Percentiles rank a stretch among this genome's conserved stretches.
Conservation (phyloP, 2,329 filamentous ascomycete species). For the Pseudogymnoascus sp. region DNA sequence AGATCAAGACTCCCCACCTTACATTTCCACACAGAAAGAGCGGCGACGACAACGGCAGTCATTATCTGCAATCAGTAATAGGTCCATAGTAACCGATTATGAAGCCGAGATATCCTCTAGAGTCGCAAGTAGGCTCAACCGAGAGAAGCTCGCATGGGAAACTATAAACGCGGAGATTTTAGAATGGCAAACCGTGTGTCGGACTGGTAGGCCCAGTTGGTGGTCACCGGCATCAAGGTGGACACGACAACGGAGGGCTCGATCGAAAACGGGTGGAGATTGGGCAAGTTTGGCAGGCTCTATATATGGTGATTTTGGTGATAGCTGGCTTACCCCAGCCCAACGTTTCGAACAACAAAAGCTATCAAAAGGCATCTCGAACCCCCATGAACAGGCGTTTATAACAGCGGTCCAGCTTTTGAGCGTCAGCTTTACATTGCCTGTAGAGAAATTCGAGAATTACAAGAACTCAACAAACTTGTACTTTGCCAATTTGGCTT, state of each 20-base stretch:
- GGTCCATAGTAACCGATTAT: constrained; percentile 12
- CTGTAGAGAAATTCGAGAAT: constrained; percentile 17
- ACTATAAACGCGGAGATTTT: constrained; percentile 25
- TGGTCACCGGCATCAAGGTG: constrained; percentile 25
- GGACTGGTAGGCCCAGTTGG: constrained; percentile 26
- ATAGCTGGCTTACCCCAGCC: neutral
- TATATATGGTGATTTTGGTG: constrained; percentile 1
- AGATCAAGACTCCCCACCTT: neutral
- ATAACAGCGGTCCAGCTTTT: constrained; percentile 26
- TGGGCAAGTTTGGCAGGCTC: constrained; percentile 5
- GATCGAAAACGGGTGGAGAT: neutral
- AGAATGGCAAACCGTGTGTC: constrained; percentile 27
- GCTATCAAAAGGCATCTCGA: constrained; percentile 12
- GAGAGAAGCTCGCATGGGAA: constrained; percentile 20
- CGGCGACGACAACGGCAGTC: constrained; percentile 14
- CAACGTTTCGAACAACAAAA: constrained; percentile 10
- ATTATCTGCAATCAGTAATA: constrained; percentile 23
- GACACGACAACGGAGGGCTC: neutral
- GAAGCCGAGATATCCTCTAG: constrained; percentile 12
- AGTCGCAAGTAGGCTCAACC: neutral
- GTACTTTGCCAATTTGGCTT: constrained; percentile 10
- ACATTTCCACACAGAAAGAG: constrained; percentile 2
- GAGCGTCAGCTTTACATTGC: constrained; percentile 26
- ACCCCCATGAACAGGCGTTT: constrained; percentile 23
- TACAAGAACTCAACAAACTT: constrained; percentile 9